Percentiles rank a stretch among this genome's conserved stretches.
phyloP scores from a whole-genome alignment of 208 protist genomes.

The Wallacemonas sp. region DNA sequence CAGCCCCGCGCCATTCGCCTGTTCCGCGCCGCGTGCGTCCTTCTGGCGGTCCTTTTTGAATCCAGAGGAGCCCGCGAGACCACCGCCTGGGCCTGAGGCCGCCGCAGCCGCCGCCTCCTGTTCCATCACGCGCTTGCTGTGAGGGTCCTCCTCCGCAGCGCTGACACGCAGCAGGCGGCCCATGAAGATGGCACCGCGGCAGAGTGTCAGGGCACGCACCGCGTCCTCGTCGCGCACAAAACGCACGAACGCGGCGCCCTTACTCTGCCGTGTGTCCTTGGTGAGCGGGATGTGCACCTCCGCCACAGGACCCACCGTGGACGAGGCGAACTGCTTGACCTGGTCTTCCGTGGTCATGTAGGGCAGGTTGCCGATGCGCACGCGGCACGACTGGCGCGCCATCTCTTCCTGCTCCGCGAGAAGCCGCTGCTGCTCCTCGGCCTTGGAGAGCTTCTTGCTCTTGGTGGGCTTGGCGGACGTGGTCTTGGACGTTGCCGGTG shows the following conservation, averaged over 20 bases:
- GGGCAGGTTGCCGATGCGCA: constrained; percentile 96
- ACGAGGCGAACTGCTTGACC: constrained; percentile 83
- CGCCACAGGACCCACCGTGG: constrained; percentile 85
- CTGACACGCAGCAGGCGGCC: constrained; percentile 73
- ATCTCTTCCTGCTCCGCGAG: constrained; percentile 35
- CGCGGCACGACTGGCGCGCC: constrained; percentile 77
- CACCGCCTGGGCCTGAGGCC: constrained; percentile 10
- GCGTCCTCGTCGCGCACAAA: constrained; percentile 90
- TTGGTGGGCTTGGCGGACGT: background rate
- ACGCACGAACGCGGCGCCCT: constrained; percentile 93
- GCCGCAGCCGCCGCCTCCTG: constrained; percentile 36
- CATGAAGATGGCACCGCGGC: constrained; percentile 91
- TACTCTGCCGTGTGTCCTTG: constrained; percentile 89
- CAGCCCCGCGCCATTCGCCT: background rate
- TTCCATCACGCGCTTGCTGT: constrained; percentile 51
- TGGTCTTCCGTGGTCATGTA: constrained; percentile 95
- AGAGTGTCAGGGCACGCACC: constrained; percentile 58
- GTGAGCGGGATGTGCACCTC: constrained; percentile 95
- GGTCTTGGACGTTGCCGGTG: background rate
- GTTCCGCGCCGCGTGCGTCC: constrained; percentile 30
- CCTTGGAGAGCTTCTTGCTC: background rate
- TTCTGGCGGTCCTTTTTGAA: constrained; percentile 66
- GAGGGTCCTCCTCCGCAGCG: constrained; percentile 77
- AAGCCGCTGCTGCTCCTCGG: background rate
- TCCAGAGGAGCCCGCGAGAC: constrained; percentile 46